These are phyloP conservation scores for Naegleria lovaniensis DNA, from an alignment of 208 protist species.

Conservation along the genomic window DNA sequence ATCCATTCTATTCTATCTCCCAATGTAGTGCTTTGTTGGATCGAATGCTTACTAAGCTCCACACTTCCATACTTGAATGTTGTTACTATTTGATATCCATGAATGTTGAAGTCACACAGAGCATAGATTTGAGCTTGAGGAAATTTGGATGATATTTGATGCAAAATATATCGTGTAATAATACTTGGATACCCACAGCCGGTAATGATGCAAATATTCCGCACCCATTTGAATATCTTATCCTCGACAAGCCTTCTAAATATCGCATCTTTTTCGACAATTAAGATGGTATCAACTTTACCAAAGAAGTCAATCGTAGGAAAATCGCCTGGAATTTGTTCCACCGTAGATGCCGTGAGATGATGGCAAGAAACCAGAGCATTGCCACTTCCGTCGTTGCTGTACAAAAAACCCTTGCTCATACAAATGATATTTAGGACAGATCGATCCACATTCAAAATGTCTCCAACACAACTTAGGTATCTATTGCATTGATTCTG, in stretches of 20 bases:
- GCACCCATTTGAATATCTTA: not conserved
- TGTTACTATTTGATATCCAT: not conserved
- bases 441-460: not conserved
- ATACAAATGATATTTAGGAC: not conserved
- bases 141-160: not conserved
- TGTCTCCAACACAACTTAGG: not conserved
- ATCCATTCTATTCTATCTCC: not conserved
- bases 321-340: not conserved
- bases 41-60: not conserved
- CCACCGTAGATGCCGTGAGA: not conserved
- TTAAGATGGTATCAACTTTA: not conserved
- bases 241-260: not conserved
- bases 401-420: not conserved
- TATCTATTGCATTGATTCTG: constrained; percentile 1
- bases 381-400: not conserved
- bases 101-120: not conserved
- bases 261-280: not conserved
- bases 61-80: not conserved
- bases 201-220: not conserved
- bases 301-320: not conserved
- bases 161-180: not conserved
- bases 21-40: not conserved
- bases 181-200: not conserved
- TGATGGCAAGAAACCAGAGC: not conserved
- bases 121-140: not conserved